Evolutionary conservation across 73 alveolate species (phyloP).

Genomic region (Paramecium tetraurelia): DNA sequence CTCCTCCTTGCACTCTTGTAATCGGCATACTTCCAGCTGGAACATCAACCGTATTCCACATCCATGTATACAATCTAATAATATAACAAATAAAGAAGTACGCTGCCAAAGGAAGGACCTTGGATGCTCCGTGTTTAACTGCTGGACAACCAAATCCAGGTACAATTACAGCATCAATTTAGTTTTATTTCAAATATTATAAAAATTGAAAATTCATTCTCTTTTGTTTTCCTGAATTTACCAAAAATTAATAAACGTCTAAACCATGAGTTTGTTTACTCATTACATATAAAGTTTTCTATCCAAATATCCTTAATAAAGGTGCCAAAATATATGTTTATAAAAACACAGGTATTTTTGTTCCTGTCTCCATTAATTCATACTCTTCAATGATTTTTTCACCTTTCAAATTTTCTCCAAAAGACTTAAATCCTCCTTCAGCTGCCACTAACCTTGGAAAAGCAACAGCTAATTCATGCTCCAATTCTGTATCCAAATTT

Average conservation of each 20-base stretch:
- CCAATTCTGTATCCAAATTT: neutral
- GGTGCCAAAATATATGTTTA: neutral
- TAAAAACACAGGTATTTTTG: neutral
- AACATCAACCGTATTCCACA: conserved; percentile 59
- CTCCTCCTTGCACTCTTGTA: neutral
- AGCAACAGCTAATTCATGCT: neutral
- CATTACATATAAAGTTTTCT: neutral
- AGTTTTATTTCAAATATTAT: neutral
- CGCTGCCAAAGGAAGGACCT: conserved; percentile 38
- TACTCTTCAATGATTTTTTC: conserved; percentile 31
- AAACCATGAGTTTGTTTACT: neutral
- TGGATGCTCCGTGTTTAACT: conserved; percentile 53
- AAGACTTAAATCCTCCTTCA: conserved; percentile 40
- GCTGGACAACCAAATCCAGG: conserved; percentile 66
- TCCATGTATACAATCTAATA: conserved; percentile 52
- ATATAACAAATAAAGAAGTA: neutral
- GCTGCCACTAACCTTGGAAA: conserved; percentile 32
- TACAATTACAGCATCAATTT: conserved; percentile 64
- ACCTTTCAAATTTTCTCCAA: neutral
- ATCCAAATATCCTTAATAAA: conserved; percentile 7
- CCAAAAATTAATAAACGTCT: neutral
- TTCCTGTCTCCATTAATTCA: neutral
- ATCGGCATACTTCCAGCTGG: conserved; percentile 58
- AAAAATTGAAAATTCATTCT: neutral
- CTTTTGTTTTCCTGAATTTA: neutral